Percentiles rank a stretch among this genome's conserved stretches.
Conservation (phyloP, 208 protist genomes). For the Trypanosomatidae sp. region DNA sequence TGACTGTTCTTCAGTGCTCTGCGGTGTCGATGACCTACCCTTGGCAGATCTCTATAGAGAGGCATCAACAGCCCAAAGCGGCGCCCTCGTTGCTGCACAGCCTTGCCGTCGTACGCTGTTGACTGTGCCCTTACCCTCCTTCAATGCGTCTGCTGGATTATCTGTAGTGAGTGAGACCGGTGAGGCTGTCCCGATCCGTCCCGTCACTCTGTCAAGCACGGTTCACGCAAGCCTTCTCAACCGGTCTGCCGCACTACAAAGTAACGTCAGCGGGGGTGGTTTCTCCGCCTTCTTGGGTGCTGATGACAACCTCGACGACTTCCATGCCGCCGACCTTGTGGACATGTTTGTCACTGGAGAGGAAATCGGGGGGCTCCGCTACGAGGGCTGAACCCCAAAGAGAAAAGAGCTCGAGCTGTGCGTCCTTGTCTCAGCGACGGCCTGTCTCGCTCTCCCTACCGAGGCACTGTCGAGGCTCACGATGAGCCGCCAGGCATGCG, state of each 20-base stretch:
- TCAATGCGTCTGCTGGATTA: background rate
- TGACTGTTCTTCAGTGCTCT: background rate
- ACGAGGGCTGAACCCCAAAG: slow-evolving; percentile 15
- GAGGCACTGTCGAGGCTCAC: background rate
- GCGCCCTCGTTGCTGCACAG: background rate
- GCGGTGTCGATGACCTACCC: slow-evolving; percentile 1
- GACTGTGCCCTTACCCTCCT: background rate
- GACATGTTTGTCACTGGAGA: slow-evolving; percentile 64
- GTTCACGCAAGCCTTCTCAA: background rate
- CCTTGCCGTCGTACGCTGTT: background rate
- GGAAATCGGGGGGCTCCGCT: slow-evolving; percentile 62
- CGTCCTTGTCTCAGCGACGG: background rate
- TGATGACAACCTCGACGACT: slow-evolving; percentile 32
- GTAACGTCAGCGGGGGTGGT: background rate
- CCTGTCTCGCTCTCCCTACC: background rate
- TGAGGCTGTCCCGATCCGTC: slow-evolving; percentile 2
- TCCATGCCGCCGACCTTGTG: slow-evolving; percentile 27
- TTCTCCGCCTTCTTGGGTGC: background rate
- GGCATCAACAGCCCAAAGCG: background rate
- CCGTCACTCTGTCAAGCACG: background rate
- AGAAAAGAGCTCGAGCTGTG: background rate
- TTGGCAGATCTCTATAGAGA: slow-evolving; percentile 8
- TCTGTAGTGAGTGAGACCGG: slow-evolving; percentile 8
- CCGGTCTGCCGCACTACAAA: background rate
- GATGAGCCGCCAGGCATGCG: background rate